Evolutionary conservation across 345 rosid genomes (phyloP).

Genomic region (Sisymbrium altissimum): DNA sequence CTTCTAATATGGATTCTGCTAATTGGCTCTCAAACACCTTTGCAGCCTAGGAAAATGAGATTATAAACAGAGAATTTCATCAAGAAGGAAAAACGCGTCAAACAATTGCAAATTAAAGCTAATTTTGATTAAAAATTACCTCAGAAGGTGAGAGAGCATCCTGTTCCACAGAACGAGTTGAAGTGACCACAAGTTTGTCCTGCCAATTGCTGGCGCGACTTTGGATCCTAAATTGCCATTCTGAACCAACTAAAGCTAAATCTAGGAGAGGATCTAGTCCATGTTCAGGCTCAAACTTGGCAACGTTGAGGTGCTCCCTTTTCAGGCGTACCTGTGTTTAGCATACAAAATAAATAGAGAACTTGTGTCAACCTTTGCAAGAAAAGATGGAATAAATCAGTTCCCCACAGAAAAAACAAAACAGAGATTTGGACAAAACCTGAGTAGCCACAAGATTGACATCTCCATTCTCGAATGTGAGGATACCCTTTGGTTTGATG

Average conservation of each 20-base stretch:
- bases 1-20: slow-evolving; percentile 96
- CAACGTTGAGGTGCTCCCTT: slow-evolving; percentile 86
- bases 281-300: slow-evolving; percentile 93
- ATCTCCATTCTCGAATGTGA: slow-evolving; percentile 95
- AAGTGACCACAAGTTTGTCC: slow-evolving; percentile 87
- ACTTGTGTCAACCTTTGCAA: neutral
- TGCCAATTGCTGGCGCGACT: slow-evolving; percentile 98
- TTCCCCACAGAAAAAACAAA: neutral
- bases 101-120: neutral
- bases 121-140: slow-evolving; percentile 44
- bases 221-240: slow-evolving; percentile 97
- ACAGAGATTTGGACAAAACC: slow-evolving; percentile 42
- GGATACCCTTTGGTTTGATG: slow-evolving; percentile 86
- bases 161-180: slow-evolving; percentile 90
- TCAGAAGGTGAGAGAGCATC: slow-evolving; percentile 92
- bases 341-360: slow-evolving; percentile 1
- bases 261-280: slow-evolving; percentile 90
- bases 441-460: slow-evolving; percentile 98
- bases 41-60: slow-evolving; percentile 59
- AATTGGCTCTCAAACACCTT: slow-evolving; percentile 91
- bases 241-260: slow-evolving; percentile 96
- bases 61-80: neutral
- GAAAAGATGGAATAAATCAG: neutral
- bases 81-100: neutral
- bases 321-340: slow-evolving; percentile 81